Percentiles rank a stretch among this genome's conserved stretches.
phyloP scores from a whole-genome alignment of 1,284 basidiomycete genomes.

The Microbotryomycetes sp. region DNA sequence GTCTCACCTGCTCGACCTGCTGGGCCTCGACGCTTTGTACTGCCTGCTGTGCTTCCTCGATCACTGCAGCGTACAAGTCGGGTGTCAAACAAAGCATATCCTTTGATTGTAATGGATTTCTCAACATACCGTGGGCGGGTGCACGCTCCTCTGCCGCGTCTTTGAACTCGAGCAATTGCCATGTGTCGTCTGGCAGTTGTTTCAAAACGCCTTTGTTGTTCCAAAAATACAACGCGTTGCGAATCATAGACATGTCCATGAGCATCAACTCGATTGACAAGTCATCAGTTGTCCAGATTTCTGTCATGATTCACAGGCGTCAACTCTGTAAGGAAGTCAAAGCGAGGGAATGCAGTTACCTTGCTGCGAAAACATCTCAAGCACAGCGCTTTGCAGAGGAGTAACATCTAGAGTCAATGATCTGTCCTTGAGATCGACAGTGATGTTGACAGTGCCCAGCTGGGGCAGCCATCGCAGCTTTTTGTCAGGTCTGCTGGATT shows the following conservation, averaged over 20 bases:
- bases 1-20: constrained; percentile 54
- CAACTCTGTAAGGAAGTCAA: not conserved
- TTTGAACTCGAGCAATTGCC: constrained; percentile 34
- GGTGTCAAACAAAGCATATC: not conserved
- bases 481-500: constrained; percentile 81
- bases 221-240: constrained; percentile 76
- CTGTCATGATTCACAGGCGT: constrained; percentile 44
- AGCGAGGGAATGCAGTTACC: constrained; percentile 43
- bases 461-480: constrained; percentile 76
- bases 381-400: constrained; percentile 78
- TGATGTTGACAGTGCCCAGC: constrained; percentile 70
- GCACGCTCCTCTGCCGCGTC: constrained; percentile 32
- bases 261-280: constrained; percentile 58
- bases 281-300: constrained; percentile 60
- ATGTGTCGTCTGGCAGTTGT: constrained; percentile 26
- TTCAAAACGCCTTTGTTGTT: constrained; percentile 70
- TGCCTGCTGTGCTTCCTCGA: constrained; percentile 51
- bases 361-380: constrained; percentile 73
- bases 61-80: constrained; percentile 8
- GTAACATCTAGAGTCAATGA: constrained; percentile 67
- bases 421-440: constrained; percentile 73
- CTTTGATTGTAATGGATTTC: not conserved
- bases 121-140: constrained; percentile 14
- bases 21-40: constrained; percentile 59
- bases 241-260: constrained; percentile 56